Base-by-base conservation (phyloP, 768 basidiomycete genomes). In the Hygrophoropsis aurantiaca region DNA sequence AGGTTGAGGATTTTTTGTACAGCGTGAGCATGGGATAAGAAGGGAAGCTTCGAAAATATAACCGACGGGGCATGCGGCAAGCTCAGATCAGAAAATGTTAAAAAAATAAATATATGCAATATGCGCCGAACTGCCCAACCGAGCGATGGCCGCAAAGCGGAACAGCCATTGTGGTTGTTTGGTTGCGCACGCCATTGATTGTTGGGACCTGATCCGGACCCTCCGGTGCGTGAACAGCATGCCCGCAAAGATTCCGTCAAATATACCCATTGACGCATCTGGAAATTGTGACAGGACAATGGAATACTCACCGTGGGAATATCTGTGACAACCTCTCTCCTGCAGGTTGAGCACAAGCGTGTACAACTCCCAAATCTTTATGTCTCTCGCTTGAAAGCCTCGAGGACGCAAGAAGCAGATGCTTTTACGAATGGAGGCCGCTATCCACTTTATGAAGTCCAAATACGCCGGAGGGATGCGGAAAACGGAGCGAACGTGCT, bases 261-360 rank as follows among this genome's bases (percentile, higher is more conserved):
- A 48, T 49, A 41, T 53, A 37, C 11, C 53, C 36, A 38, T 50
- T 46, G 54, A 49, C 50, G 46, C 65, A 42, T 21, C 24, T 32
- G 37, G 43, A 40, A 44, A 49, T 49, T 32, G 33, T n/a, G 4
- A 58, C 52, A 58, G 53, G 56, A 65, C 55, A 62, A 58, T 54
- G 56, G 53, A 60, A 60, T 63, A 62, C 64, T 61, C 51, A 64
- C 64, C 64, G 62, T 64, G 62, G 35, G 58, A 65, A 27, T 2
- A 19, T 35, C 7, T 51, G 47, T 57, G 51, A 42, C 43, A 40
- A 49, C 48, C 55, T 47, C 48, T 53, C 32, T 45, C 15, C 49
- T 40, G 27, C 44, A 47, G 40, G 5, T 42, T 42, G 40, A 43
- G 44, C 47, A 11, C 42, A 21, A 15, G 32, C 13, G 44, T 35